These are phyloP conservation scores for Sporodiniella umbellata DNA, from an alignment of 371 early-diverging fungal species.

Conservation along the genomic window DNA sequence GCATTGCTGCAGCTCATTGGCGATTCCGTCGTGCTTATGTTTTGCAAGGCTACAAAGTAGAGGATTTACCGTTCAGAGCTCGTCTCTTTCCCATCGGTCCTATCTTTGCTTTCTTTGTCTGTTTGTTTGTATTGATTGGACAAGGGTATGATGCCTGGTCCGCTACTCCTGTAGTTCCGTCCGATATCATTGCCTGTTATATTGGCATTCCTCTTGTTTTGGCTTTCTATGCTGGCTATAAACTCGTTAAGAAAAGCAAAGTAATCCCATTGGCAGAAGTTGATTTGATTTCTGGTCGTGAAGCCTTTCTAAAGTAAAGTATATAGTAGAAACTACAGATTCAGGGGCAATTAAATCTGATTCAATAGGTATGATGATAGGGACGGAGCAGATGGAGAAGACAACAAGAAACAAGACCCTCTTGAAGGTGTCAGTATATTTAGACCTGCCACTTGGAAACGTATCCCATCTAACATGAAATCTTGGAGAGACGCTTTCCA, in stretches of 20 bases:
- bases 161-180: conserved; percentile 15
- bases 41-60: conserved; percentile 64
- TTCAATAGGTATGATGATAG: conserved; percentile 6
- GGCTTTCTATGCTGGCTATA: conserved; percentile 47
- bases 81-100: conserved; percentile 71
- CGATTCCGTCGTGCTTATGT: conserved; percentile 80
- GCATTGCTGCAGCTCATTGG: conserved; percentile 73
- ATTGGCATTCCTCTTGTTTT: conserved; percentile 38
- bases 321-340: too few relatives aligned
- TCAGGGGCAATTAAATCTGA: not conserved
- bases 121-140: conserved; percentile 58
- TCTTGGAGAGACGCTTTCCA: conserved; percentile 45
- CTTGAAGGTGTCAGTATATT: conserved; percentile 39
- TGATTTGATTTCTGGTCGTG: conserved; percentile 59
- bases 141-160: conserved; percentile 58
- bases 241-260: conserved; percentile 49
- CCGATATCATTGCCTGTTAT: conserved; percentile 32
- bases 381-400: conserved; percentile 19
- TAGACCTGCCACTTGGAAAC: conserved; percentile 40
- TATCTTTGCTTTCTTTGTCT: conserved; percentile 55
- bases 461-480: conserved; percentile 33
- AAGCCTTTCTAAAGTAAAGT: conserved; percentile 16
- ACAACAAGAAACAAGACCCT: conserved; percentile 28
- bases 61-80: conserved; percentile 72
- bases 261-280: conserved; percentile 55